These are phyloP conservation scores for Hypoxylon sp. DNA, from an alignment of 2,329 filamentous ascomycete genomes.

Conservation along the genomic window DNA sequence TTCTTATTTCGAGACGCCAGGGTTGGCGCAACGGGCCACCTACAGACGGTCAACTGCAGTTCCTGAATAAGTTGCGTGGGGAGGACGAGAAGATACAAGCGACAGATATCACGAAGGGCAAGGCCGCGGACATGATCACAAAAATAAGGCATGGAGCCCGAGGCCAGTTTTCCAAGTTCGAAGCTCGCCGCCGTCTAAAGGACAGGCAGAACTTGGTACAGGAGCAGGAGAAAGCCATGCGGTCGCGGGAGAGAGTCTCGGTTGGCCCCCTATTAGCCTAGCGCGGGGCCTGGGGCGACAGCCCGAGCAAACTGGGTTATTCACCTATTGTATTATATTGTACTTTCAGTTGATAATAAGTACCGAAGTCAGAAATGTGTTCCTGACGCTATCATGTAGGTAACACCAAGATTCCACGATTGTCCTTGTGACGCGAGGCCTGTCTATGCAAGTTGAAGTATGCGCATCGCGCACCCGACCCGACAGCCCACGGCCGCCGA, in stretches of 20 bases:
- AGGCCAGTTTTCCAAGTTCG: slow-evolving; percentile 64
- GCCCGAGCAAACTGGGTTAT: neutral
- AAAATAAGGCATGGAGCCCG: slow-evolving; percentile 85
- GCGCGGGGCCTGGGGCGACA: neutral
- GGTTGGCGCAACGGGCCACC: slow-evolving; percentile 75
- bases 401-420: neutral
- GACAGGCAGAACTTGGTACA: slow-evolving; percentile 48
- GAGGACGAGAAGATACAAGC: slow-evolving; percentile 61
- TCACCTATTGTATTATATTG: neutral
- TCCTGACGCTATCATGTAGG: no score
- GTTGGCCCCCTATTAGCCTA: slow-evolving; percentile 60
- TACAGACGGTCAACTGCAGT: slow-evolving; percentile 69
- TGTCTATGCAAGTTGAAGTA: no score
- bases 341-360: no score
- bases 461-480: no score
- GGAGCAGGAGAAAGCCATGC: slow-evolving; percentile 51
- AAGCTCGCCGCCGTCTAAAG: slow-evolving; percentile 60
- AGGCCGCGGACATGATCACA: slow-evolving; percentile 89
- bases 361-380: no score
- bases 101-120: slow-evolving; percentile 75
- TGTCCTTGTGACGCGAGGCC: no score
- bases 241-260: slow-evolving; percentile 58
- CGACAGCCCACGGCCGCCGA: no score
- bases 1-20: slow-evolving; percentile 71
- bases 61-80: slow-evolving; percentile 71